Evolutionary conservation across 176 grass and related monocot species (phyloP).

Genomic region (Hordeum marinum): DNA sequence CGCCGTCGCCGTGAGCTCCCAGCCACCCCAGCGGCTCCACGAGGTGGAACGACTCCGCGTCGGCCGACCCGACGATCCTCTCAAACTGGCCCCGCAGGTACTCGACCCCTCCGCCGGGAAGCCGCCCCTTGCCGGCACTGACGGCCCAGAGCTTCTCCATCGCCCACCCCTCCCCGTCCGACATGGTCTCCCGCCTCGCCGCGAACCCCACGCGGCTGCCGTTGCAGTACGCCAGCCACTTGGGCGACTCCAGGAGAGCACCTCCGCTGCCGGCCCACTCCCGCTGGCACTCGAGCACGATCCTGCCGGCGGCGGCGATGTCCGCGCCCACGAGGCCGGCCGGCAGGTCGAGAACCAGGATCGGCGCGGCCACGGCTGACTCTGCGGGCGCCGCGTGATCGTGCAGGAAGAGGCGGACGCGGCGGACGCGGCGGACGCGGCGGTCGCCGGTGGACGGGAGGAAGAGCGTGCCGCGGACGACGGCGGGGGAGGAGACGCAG

Average conservation of each 20-base stretch:
- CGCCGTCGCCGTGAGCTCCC: neutral
- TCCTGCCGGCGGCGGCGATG: conserved; percentile 29
- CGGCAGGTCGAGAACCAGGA: conserved; percentile 49
- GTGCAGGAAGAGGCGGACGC: conserved; percentile 50
- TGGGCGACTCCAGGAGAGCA: conserved; percentile 31
- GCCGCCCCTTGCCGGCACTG: conserved; percentile 37
- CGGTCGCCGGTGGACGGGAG: conserved; percentile 31
- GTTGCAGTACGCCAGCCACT: conserved; percentile 56
- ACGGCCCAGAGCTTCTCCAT: conserved; percentile 35
- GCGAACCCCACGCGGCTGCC: conserved; percentile 38
- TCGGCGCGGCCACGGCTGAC: neutral
- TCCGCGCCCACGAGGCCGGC: conserved; percentile 9
- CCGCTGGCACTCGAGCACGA: conserved; percentile 44
- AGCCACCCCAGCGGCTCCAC: conserved; percentile 34
- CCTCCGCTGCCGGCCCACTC: neutral
- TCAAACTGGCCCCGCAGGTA: conserved; percentile 52
- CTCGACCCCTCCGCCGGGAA: conserved; percentile 31
- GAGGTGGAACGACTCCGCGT: conserved; percentile 56
- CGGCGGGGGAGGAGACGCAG: neutral
- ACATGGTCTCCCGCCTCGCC: conserved; percentile 16
- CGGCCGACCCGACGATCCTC: conserved; percentile 41
- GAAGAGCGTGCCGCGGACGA: conserved; percentile 53
- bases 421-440: conserved; percentile 35
- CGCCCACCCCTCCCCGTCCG: conserved; percentile 43
- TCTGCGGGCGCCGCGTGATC: neutral